phyloP scores from a whole-genome alignment of 2,329 filamentous ascomycete species.

The Alternaria hordeiaustralica region DNA sequence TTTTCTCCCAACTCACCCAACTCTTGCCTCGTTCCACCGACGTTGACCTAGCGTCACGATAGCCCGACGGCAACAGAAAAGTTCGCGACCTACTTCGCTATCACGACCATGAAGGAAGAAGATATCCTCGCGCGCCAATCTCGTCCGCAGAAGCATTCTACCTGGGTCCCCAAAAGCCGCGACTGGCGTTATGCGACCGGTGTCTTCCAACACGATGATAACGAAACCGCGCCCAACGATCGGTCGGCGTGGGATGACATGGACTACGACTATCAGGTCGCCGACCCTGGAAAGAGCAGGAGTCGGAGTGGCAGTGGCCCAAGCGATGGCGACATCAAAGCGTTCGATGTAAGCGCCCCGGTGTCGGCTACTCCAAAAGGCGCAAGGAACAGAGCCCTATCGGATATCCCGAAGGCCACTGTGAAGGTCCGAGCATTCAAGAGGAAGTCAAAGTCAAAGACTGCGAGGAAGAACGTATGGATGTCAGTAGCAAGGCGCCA shows the following conservation, averaged over 20 bases:
- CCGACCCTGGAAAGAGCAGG: not conserved
- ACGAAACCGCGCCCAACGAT: constrained; percentile 8
- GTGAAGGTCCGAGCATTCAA: not conserved
- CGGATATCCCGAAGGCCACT: not conserved
- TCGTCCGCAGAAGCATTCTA: constrained; percentile 23
- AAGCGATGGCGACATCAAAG: not conserved
- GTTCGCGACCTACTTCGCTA: not conserved
- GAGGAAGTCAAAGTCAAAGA: not conserved
- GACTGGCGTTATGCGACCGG: constrained; percentile 26
- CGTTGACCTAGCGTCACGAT: not conserved
- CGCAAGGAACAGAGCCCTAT: not conserved
- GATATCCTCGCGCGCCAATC: constrained; percentile 22
- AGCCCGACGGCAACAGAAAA: too few species aligned
- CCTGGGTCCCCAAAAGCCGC: constrained; percentile 15
- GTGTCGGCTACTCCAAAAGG: not conserved
- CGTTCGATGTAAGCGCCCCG: not conserved
- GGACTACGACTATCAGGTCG: constrained; percentile 14
- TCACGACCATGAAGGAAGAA: constrained; percentile 2
- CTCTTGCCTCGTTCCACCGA: not conserved
- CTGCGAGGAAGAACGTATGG: not conserved
- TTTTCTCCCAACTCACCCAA: not conserved
- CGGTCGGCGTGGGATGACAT: constrained; percentile 19
- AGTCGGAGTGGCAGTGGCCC: not conserved
- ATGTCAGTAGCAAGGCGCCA: constrained; percentile 3
- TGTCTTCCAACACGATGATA: constrained; percentile 20